Evolutionary conservation across 768 basidiomycete species (phyloP).

Genomic region (Phylloporus rhodoxanthus): DNA sequence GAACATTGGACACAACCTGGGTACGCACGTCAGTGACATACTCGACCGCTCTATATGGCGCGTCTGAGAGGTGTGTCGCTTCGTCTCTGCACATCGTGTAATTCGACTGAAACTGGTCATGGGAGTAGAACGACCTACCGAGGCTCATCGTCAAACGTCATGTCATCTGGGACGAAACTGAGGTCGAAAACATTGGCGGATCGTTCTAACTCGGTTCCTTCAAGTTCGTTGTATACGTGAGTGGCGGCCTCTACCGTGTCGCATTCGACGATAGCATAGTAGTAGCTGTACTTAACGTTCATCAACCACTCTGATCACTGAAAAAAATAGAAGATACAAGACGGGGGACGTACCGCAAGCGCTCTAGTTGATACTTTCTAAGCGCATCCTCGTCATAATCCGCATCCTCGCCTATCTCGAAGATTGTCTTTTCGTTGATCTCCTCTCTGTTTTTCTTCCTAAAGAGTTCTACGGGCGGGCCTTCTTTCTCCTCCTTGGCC

Average conservation of each 20-base stretch:
- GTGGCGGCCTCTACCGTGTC: conserved; percentile 70
- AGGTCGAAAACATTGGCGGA: conserved; percentile 95
- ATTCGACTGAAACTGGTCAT: background rate
- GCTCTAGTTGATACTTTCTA: conserved; percentile 87
- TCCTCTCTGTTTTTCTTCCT: conserved; percentile 51
- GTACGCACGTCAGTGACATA: conserved; percentile 85
- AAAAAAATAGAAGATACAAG: background rate
- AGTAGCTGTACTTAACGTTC: conserved; percentile 56
- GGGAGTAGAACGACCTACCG: conserved; percentile 40
- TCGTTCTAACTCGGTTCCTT: conserved; percentile 92
- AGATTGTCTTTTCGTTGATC: conserved; percentile 57
- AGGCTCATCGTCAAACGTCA: conserved; percentile 75
- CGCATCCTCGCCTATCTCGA: conserved; percentile 60
- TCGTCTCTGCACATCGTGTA: conserved; percentile 58
- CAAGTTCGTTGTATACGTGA: conserved; percentile 78
- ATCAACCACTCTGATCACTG: conserved; percentile 1
- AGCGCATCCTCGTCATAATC: conserved; percentile 87
- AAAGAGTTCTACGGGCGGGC: conserved; percentile 84
- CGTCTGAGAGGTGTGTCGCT: conserved; percentile 58
- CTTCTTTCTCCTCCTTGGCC: conserved; percentile 81
- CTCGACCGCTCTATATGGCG: conserved; percentile 69
- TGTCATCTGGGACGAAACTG: conserved; percentile 87
- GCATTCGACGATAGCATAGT: conserved; percentile 91
- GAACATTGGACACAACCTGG: too few relatives aligned
- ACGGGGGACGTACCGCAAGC: conserved; percentile 61